These are phyloP conservation scores for Taiozyma sp. DNA, from an alignment of 1,139 yeast genomes.

Conservation along the genomic window DNA sequence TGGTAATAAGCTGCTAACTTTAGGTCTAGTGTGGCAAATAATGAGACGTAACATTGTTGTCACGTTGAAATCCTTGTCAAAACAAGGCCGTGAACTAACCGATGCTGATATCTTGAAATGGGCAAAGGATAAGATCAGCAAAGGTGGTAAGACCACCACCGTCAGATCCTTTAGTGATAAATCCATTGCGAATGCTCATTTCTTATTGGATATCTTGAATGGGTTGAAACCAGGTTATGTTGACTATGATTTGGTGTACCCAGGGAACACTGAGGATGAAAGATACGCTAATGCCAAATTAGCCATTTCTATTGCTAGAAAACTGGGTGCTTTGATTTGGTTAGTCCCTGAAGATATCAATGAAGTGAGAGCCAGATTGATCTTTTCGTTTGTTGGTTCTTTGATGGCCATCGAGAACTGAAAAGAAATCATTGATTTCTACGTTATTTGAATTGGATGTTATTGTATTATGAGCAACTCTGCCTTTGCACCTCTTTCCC, in stretches of 20 bases:
- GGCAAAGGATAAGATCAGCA: slow-evolving; percentile 83
- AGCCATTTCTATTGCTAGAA: slow-evolving; percentile 97
- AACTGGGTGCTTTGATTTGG: slow-evolving; percentile 97
- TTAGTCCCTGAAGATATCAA: slow-evolving; percentile 98
- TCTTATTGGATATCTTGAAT: slow-evolving; percentile 82
- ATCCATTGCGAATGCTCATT: slow-evolving; percentile 69
- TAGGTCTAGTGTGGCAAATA: slow-evolving; percentile 98
- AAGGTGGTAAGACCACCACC: slow-evolving; percentile 71
- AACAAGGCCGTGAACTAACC: slow-evolving; percentile 67
- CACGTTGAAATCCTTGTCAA: slow-evolving; percentile 71
- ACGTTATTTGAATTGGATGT: not conserved
- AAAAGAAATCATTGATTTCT: not conserved
- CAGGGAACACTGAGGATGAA: slow-evolving; percentile 78
- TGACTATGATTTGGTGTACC: slow-evolving; percentile 85
- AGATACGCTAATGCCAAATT: slow-evolving; percentile 90
- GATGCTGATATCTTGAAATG: slow-evolving; percentile 87
- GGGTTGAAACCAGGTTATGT: slow-evolving; percentile 98
- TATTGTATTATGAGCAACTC: slow-evolving; percentile 1
- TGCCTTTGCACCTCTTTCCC: too few species aligned
- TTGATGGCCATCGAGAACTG: slow-evolving; percentile 61
- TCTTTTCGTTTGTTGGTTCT: slow-evolving; percentile 91
- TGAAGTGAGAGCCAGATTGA: slow-evolving; percentile 91
- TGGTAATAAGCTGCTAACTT: slow-evolving; percentile 82
- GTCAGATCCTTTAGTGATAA: slow-evolving; percentile 86
- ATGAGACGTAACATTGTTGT: slow-evolving; percentile 93